Conservation (phyloP, 495 filamentous ascomycete species). For the Bacidia rubella region DNA sequence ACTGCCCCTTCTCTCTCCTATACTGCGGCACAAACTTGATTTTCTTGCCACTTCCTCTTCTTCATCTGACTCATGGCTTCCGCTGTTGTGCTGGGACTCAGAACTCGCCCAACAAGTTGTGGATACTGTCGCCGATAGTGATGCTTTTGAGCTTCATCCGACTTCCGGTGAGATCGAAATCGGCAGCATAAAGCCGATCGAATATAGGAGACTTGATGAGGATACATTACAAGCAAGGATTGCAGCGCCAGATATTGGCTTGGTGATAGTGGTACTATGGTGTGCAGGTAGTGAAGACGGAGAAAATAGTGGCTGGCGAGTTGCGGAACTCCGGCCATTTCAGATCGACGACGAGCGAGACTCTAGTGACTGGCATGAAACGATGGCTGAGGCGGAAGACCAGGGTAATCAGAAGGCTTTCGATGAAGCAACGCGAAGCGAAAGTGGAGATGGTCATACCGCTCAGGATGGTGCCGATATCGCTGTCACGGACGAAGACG, state of each 20-base stretch:
- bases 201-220: conserved; percentile 63
- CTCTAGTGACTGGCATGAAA: conserved; percentile 33
- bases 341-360: conserved; percentile 30
- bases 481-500: conserved; percentile 51
- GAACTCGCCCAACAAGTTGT: conserved; percentile 53
- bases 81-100: conserved; percentile 73
- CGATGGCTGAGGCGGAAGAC: conserved; percentile 40
- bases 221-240: conserved; percentile 73
- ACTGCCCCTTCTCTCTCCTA: conserved; percentile 74
- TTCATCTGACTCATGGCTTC: conserved; percentile 68
- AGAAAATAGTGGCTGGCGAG: conserved; percentile 62
- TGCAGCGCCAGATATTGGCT: conserved; percentile 36
- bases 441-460: conserved; percentile 10
- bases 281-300: conserved; percentile 53
- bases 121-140: conserved; percentile 44
- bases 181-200: conserved; percentile 45
- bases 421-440: conserved; percentile 25
- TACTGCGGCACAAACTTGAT: conserved; percentile 77
- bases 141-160: conserved; percentile 74
- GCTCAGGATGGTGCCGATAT: conserved; percentile 36
- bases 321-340: conserved; percentile 61
- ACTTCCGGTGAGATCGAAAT: conserved; percentile 84
- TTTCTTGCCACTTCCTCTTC: conserved; percentile 45
- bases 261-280: conserved; percentile 52
- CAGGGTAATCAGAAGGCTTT: conserved; percentile 25